Conservation (phyloP, 306 rosid species). For the Sicyos baderoa region DNA sequence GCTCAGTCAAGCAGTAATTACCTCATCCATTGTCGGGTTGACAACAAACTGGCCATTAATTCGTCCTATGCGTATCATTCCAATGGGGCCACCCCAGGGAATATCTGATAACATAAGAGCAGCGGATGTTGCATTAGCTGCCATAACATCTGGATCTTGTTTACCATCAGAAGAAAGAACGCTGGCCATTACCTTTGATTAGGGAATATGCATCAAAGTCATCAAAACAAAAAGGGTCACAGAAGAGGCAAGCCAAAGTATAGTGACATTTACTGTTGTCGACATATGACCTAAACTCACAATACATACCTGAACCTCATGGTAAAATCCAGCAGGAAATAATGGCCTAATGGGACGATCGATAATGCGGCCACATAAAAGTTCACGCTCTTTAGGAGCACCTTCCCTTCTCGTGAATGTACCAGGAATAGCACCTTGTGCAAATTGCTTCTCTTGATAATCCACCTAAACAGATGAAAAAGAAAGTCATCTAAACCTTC, state of each 20-base stretch:
- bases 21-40: constrained; percentile 94
- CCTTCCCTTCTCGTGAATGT: constrained; percentile 87
- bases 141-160: constrained; percentile 88
- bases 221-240: background rate
- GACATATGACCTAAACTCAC: constrained; percentile 2
- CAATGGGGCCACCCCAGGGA: constrained; percentile 98
- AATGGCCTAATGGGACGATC: constrained; percentile 89
- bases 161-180: constrained; percentile 86
- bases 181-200: constrained; percentile 67
- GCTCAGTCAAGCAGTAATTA: constrained; percentile 11
- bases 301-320: constrained; percentile 79
- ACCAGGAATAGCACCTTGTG: constrained; percentile 77
- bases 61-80: constrained; percentile 83
- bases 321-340: constrained; percentile 84
- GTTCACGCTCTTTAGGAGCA: constrained; percentile 92
- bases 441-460: constrained; percentile 88
- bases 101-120: constrained; percentile 96
- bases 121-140: constrained; percentile 84
- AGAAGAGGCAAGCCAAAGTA: background rate
- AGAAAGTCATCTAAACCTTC: constrained; percentile 13
- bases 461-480: constrained; percentile 55
- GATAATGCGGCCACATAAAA: constrained; percentile 74
- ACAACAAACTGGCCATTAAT: constrained; percentile 63
- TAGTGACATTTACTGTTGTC: background rate
- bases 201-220: constrained; percentile 12